Percentiles rank a stretch among this genome's conserved stretches.
Conservation (phyloP, 75 land plant genomes). For the Chamaecyparis obtusa region DNA sequence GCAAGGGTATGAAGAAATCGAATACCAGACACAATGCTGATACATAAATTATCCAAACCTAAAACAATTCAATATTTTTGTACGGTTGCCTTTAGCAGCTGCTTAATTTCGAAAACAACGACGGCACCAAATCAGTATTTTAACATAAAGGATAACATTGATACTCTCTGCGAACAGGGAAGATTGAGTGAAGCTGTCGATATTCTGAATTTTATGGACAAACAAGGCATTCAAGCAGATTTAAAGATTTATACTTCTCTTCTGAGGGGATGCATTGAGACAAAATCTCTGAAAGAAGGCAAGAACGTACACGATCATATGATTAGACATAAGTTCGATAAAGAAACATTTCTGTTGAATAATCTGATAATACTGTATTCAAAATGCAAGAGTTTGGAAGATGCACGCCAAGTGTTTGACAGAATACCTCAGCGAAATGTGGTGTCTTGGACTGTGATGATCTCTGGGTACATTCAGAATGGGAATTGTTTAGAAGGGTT, state of each 20-base stretch:
- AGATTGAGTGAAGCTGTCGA: slow-evolving; percentile 2
- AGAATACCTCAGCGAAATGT: slow-evolving; percentile 40
- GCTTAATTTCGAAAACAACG: background rate
- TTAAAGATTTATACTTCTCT: slow-evolving; percentile 7
- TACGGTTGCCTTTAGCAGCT: background rate
- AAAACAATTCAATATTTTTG: background rate
- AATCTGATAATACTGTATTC: slow-evolving; percentile 2
- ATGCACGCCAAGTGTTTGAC: slow-evolving; percentile 31
- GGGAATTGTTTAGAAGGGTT: slow-evolving; percentile 22
- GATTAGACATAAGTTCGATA: slow-evolving; percentile 10
- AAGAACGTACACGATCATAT: slow-evolving; percentile 3
- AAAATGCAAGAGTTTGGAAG: slow-evolving; percentile 12
- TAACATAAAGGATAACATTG: background rate
- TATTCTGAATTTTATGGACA: slow-evolving; percentile 4
- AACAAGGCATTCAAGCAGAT: background rate
- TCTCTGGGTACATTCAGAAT: slow-evolving; percentile 31
- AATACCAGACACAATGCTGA: background rate
- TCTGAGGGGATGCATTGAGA: slow-evolving; percentile 9
- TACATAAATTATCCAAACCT: background rate
- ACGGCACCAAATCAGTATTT: background rate
- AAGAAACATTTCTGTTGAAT: background rate
- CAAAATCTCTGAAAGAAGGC: slow-evolving; percentile 3
- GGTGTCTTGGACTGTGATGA: slow-evolving; percentile 64
- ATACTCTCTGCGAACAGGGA: background rate
- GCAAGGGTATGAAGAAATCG: background rate